Conservation (phyloP, 1,284 basidiomycete genomes). For the Puccinia polysora region DNA sequence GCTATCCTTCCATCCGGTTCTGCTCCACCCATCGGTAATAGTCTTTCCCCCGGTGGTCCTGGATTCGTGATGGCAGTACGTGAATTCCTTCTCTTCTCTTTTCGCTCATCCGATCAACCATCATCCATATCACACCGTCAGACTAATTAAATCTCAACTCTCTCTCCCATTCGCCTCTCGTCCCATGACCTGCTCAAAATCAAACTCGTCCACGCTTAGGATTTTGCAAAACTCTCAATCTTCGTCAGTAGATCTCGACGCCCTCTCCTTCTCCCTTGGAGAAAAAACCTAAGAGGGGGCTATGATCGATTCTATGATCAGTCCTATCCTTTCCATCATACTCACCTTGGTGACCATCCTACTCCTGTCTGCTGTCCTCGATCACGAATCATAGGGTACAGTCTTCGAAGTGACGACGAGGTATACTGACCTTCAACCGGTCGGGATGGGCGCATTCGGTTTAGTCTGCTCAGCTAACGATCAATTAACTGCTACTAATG, state of each 20-base stretch:
- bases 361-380: background rate
- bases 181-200: background rate
- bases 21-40: conserved; percentile 38
- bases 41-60: conserved; percentile 41
- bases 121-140: background rate
- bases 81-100: no score
- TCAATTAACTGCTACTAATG: conserved; percentile 86
- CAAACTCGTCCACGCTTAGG: conserved; percentile 4
- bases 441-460: conserved; percentile 98
- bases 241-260: conserved; percentile 9
- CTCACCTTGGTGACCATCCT: background rate
- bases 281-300: background rate
- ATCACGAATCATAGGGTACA: conserved; percentile 44
- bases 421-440: conserved; percentile 99
- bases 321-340: no score
- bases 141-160: background rate
- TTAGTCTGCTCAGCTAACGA: conserved; percentile 97
- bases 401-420: conserved; percentile 79
- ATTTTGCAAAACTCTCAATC: conserved; percentile 42
- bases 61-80: conserved; percentile 41
- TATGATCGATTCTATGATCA: background rate
- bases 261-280: background rate
- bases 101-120: background rate
- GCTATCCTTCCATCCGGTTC: conserved; percentile 32
- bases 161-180: background rate